These are phyloP conservation scores for Eimeria falciformis DNA, from an alignment of 169 alveolate genomes.

Conservation along the genomic window DNA sequence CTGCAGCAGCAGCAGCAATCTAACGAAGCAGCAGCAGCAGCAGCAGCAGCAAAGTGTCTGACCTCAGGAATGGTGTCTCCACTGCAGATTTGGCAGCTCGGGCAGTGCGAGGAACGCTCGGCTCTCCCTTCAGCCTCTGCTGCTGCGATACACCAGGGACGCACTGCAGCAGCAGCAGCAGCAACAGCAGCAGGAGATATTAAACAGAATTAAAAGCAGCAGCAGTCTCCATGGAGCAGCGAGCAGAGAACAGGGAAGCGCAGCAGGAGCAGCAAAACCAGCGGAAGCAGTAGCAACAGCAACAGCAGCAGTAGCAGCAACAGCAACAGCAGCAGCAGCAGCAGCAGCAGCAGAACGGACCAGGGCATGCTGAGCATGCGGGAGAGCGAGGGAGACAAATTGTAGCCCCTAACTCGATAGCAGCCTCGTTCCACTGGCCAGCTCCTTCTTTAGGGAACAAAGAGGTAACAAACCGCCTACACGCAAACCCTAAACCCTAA, in stretches of 20 bases:
- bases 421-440: constrained; percentile 80
- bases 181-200: neutral
- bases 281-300: neutral
- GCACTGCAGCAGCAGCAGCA: constrained; percentile 52
- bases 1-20: neutral
- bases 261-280: neutral
- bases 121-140: constrained; percentile 26
- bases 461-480: neutral
- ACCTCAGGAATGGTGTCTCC: neutral
- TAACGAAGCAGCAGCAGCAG: constrained; percentile 12
- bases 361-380: constrained; percentile 80
- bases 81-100: constrained; percentile 23
- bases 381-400: constrained; percentile 80
- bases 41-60: neutral
- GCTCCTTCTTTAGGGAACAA: constrained; percentile 35
- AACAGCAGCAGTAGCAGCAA: neutral
- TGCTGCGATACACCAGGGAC: constrained; percentile 47
- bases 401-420: constrained; percentile 84
- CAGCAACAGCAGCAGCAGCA: neutral
- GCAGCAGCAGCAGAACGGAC: constrained; percentile 20
- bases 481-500: constrained; percentile 16
- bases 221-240: neutral
- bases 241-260: neutral
- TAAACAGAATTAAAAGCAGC: neutral
- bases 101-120: neutral